Evolutionary conservation across 164 flowering plant genomes (phyloP), one percentile per base, ranked within the genome.

Genomic region (Tinospora cordifolia): DNA sequence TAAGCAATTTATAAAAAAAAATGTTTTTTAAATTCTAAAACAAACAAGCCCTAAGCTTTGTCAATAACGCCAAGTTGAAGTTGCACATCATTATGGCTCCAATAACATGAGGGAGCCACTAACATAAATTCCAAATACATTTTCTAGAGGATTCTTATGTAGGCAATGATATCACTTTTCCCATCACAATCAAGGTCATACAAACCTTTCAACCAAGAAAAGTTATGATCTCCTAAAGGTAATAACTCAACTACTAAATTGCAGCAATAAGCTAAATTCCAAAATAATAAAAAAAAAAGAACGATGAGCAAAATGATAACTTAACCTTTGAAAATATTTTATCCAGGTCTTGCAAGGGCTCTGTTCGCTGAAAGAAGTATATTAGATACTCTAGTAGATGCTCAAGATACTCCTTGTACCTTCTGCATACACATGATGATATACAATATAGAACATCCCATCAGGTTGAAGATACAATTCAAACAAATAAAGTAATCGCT

Each of bases 331-430:
- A 83, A 70, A 95, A 91, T 62, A 90, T 87, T 75, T 93, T 87
- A 71, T 89, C 92, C 70, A 95, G 85, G 76, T 95, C 98, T 76
- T 92, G 90, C 86, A 95, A 79, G 65, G 99, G 99, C 79, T 95
- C 99, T 27, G 90, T 92, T 65, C 97, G 84, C 79, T 91, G 87
- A 71, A 95, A 88, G 78, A 87, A 88, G 71, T 84, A 86, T 25
- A 84, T 74, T 8, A 95, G 81, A 85, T 92, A 90, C 75, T 87
- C 98, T 69, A 92, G 78, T 9, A 95, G 79, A 70, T 85, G 88
- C 80, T 83, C 86, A 75, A 92, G 62, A 67, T 92, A 95, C 64
- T 90, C 95, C 72, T 73, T 80, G 79, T 92, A 95, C 67, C 86
- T 86, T 82, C 99, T 95, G 89, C 75, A 82, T 27, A 64, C 74